Evolutionary conservation across 163 green algal species (phyloP).

Genomic region (Scenedesmus sp.): DNA sequence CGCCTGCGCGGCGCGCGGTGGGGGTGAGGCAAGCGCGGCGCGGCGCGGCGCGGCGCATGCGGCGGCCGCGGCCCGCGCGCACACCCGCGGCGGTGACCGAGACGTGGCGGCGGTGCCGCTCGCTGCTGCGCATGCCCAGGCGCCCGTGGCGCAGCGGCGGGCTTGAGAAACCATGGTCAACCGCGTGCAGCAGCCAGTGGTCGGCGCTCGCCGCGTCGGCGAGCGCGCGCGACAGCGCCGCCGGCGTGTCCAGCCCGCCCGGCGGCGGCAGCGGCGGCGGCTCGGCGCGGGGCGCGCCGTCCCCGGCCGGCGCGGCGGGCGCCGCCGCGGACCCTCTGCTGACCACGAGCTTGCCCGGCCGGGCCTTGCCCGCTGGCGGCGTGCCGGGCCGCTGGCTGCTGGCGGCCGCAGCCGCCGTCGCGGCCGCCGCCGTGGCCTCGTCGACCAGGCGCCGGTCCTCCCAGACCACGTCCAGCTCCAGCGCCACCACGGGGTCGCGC

Average conservation of each 20-base stretch:
- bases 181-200: slow-evolving; percentile 39
- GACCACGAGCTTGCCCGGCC: no score
- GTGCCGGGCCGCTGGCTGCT: no score
- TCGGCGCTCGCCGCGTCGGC: neutral
- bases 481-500: slow-evolving; percentile 58
- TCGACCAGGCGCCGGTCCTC: neutral
- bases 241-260: neutral
- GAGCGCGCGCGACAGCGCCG: neutral
- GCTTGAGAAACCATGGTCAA: slow-evolving; percentile 12
- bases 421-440: no score
- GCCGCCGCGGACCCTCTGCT: neutral
- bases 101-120: slow-evolving; percentile 48
- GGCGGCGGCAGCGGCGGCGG: neutral
- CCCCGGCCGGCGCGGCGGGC: neutral
- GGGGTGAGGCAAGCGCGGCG: neutral
- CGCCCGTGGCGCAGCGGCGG: neutral
- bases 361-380: neutral
- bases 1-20: slow-evolving; percentile 39
- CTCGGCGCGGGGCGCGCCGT: neutral
- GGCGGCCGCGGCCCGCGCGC: neutral
- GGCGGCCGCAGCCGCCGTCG: no score
- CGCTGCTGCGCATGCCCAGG: slow-evolving; percentile 36
- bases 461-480: slow-evolving; percentile 83
- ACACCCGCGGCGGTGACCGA: slow-evolving; percentile 48
- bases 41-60: neutral